Evolutionary conservation across 164 flowering plant genomes (phyloP).

Genomic region (Stephania yunnanensis): DNA sequence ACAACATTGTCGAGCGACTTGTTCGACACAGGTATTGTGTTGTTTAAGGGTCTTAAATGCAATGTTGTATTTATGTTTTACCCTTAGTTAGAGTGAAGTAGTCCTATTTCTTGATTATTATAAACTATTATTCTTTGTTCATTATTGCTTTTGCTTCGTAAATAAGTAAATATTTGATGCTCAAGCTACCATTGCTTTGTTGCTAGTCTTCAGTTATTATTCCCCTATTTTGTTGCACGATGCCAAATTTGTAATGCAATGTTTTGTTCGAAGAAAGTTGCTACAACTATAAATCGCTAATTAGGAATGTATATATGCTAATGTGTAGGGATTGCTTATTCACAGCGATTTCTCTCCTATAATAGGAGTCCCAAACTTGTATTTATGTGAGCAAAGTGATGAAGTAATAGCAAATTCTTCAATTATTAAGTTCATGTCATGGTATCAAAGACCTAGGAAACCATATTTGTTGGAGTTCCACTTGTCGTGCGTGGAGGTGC

Average conservation of each 20-base stretch:
- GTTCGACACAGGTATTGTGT: constrained; percentile 65
- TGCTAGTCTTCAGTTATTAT: not conserved
- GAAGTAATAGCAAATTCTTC: too few species aligned
- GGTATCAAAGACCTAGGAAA: too few species aligned
- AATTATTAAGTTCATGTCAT: too few species aligned
- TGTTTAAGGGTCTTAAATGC: not conserved
- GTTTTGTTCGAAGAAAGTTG: too few species aligned
- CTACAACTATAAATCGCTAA: too few species aligned
- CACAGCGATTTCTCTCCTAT: too few species aligned
- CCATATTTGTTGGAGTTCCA: too few species aligned
- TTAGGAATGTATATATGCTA: too few species aligned
- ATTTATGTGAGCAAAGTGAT: too few species aligned
- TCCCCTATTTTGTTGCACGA: not conserved
- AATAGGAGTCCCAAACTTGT: too few species aligned
- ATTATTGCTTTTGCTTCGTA: not conserved
- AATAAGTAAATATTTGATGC: not conserved
- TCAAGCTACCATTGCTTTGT: not conserved
- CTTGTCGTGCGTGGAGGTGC: too few species aligned
- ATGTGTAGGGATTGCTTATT: too few species aligned
- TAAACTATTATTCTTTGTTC: not conserved
- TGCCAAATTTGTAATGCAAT: not conserved
- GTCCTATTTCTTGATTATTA: not conserved
- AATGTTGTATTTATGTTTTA: not conserved
- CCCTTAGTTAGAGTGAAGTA: not conserved
- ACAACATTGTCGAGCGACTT: constrained; percentile 97